Evolutionary conservation across 768 basidiomycete genomes (phyloP).

Genomic region (Hydnum rufescens): DNA sequence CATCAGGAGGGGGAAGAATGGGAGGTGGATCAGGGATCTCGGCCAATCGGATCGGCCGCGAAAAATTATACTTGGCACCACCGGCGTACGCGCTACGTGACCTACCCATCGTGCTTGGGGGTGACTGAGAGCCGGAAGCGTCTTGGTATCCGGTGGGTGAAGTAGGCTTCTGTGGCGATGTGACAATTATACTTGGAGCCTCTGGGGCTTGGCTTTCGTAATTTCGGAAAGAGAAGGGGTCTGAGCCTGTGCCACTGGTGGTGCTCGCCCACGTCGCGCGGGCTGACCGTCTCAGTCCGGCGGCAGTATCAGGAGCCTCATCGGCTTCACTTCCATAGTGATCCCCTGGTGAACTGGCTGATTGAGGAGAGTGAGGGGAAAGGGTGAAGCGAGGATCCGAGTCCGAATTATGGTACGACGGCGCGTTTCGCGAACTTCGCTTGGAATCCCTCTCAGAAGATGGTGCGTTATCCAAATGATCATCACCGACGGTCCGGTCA

Average conservation of each 20-base stretch:
- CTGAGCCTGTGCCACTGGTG: not conserved
- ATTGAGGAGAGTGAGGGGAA: not conserved
- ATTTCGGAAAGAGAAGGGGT: not conserved
- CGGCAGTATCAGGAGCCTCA: too few species aligned
- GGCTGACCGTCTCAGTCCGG: too few species aligned
- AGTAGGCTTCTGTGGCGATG: not conserved
- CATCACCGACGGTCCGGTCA: too few species aligned
- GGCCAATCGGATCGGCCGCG: not conserved
- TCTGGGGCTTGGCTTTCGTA: not conserved
- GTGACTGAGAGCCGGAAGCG: too few species aligned
- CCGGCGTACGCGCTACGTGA: not conserved
- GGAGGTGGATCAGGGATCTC: slow-evolving; percentile 28
- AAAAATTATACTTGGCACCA: not conserved
- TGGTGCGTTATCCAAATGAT: too few species aligned
- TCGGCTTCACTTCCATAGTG: too few species aligned
- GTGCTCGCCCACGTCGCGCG: too few species aligned
- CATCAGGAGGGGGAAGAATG: too few species aligned
- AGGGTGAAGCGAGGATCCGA: not conserved
- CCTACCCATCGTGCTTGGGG: not conserved
- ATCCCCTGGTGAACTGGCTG: too few species aligned
- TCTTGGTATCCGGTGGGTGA: not conserved
- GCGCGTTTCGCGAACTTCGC: not conserved
- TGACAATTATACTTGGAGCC: not conserved
- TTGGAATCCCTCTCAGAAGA: too few species aligned
- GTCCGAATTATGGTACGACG: not conserved